These are phyloP conservation scores for Polychytrium aggregatum DNA, from an alignment of 192 early-diverging fungal species.

Conservation along the genomic window DNA sequence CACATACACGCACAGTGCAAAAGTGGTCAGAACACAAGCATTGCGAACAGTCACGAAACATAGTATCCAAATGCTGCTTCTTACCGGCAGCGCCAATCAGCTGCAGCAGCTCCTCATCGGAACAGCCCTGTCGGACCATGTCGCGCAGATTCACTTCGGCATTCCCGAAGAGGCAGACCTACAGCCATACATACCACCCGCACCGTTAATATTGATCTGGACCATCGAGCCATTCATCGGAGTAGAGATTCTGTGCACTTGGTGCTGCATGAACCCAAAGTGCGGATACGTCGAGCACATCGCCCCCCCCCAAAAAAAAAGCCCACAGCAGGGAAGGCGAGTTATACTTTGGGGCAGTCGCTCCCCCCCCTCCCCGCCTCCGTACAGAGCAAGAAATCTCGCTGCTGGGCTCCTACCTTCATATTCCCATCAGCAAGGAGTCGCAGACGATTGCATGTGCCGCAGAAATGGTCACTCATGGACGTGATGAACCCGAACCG, in stretches of 20 bases:
- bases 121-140: constrained; percentile 49
- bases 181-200: constrained; percentile 1
- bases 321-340: too few species aligned
- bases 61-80: background rate
- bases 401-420: constrained; percentile 39
- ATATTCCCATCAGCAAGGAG: constrained; percentile 90
- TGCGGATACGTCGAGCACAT: too few species aligned
- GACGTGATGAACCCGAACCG: constrained; percentile 94
- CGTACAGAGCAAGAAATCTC: background rate
- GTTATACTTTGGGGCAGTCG: too few species aligned
- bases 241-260: too few species aligned
- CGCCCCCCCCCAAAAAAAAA: too few species aligned
- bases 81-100: constrained; percentile 64
- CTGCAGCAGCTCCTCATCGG: constrained; percentile 56
- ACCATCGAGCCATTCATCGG: too few species aligned
- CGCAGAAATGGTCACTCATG: constrained; percentile 97
- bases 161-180: constrained; percentile 84
- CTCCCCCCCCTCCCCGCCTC: background rate
- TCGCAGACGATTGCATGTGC: constrained; percentile 85
- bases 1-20: background rate
- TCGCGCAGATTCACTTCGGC: constrained; percentile 78
- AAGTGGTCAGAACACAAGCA: too few species aligned
- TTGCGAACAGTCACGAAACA: too few species aligned
- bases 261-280: too few species aligned
- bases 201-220: too few species aligned